Percentiles rank a stretch among this genome's conserved stretches.
Conservation (phyloP, 768 basidiomycete species). For the Ramaria sp. region DNA sequence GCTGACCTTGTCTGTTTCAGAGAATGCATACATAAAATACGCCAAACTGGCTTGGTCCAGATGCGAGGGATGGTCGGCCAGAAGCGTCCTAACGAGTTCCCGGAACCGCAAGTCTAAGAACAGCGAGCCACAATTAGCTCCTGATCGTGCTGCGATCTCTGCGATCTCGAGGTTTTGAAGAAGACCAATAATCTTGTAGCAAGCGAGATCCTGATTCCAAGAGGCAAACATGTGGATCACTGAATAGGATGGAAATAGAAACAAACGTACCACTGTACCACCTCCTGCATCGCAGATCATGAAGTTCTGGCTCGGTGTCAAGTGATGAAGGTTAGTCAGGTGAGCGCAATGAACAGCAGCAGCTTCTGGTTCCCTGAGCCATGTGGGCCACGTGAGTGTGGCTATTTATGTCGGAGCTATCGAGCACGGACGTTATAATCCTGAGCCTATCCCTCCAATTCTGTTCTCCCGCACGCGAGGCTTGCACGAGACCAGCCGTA, state of each 20-base stretch:
- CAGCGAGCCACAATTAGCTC: slow-evolving; percentile 78
- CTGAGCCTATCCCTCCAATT: slow-evolving; percentile 72
- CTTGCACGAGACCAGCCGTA: slow-evolving; percentile 67
- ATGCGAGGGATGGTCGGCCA: slow-evolving; percentile 78
- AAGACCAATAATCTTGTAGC: slow-evolving; percentile 64
- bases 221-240: slow-evolving; percentile 9
- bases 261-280: slow-evolving; percentile 50
- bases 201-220: slow-evolving; percentile 29
- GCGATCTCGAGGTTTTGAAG: slow-evolving; percentile 80
- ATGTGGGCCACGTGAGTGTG: not conserved
- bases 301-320: slow-evolving; percentile 75
- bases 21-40: slow-evolving; percentile 77
- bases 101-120: slow-evolving; percentile 83
- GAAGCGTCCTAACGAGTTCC: slow-evolving; percentile 64
- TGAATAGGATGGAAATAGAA: slow-evolving; percentile 9
- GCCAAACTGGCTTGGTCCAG: slow-evolving; percentile 73
- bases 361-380: slow-evolving; percentile 58
- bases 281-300: slow-evolving; percentile 90
- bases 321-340: slow-evolving; percentile 66
- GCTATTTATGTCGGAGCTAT: not conserved
- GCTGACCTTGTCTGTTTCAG: slow-evolving; percentile 58
- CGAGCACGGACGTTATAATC: slow-evolving; percentile 56
- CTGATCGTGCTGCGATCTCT: slow-evolving; percentile 80
- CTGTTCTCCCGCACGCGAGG: slow-evolving; percentile 54
- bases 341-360: slow-evolving; percentile 87